Base-by-base conservation (phyloP, 495 filamentous ascomycete genomes). In the Aeminium ludgeri region DNA sequence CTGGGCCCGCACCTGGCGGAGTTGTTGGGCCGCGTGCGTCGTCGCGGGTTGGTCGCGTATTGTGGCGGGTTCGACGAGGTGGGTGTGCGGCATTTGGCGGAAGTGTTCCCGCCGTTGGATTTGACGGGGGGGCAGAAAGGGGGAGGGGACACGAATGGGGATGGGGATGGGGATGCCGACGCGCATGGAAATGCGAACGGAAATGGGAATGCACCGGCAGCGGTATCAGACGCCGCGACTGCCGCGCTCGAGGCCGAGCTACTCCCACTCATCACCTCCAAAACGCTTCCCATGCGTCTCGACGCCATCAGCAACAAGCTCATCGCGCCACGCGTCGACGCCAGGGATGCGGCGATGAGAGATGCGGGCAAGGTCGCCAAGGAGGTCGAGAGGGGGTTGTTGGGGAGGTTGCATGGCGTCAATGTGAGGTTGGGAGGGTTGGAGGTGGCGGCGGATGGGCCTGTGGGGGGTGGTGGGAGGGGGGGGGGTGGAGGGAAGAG, bases 201-300 rank as follows among this genome's bases (percentile, higher is more conserved):
- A n/a, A n/a, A n/a, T n/a, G n/a, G n/a, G n/a, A n/a, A n/a, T n/a
- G n/a, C n/a, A n/a, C n/a, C n/a, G n/a, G n/a, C n/a, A n/a, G n/a
- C n/a, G n/a, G n/a, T n/a, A n/a, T n/a, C n/a, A n/a, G n/a, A n/a
- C n/a, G n/a, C n/a, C n/a, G n/a, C n/a, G n/a, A n/a, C n/a, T n/a
- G n/a, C n/a, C n/a, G n/a, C n/a, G n/a, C n/a, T n/a, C n/a, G 78
- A 85, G 46, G 67, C 73, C 29, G 85, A 93, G 58, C 65, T 95
- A 16, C 68, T 78, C 20, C 51, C 51, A 1, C 79, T 97, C 67
- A 94, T 97, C 51, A 65, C 75, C 44, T 58, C 60, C 2, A 76
- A 74, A 7, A 65, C 66, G 1, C 61, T 97, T n/a, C 64, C 85
- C 36, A 82, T 82, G 0, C 71, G 86, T 30, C 79, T 97, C 38